Conservation (phyloP, 2,329 filamentous ascomycete genomes). For the Fusarium sp. region DNA sequence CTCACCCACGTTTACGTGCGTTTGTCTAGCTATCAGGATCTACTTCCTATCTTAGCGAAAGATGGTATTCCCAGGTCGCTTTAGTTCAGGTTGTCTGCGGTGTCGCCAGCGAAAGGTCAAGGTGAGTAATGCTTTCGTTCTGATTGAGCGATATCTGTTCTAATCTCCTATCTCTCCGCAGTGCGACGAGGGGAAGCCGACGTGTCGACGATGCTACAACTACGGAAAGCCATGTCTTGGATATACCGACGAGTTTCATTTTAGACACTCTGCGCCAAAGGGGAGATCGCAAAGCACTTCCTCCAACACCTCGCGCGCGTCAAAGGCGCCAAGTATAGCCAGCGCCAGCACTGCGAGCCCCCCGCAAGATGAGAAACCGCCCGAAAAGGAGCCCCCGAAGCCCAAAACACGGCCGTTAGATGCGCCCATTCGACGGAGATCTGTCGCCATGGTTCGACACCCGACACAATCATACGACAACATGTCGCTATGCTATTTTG, state of each 20-base stretch:
- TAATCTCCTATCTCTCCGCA: background rate
- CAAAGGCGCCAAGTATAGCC: background rate
- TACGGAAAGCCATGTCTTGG: constrained; percentile 47
- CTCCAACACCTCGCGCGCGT: background rate
- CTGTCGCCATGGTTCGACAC: constrained; percentile 15
- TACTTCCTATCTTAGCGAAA: background rate
- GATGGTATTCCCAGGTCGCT: constrained; percentile 45
- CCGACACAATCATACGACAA: constrained; percentile 35
- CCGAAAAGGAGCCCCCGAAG: background rate
- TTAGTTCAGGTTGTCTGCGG: constrained; percentile 43
- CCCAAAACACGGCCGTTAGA: background rate
- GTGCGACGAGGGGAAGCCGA: constrained; percentile 47
- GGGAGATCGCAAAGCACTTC: background rate
- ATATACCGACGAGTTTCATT: constrained; percentile 49
- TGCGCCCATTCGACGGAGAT: background rate
- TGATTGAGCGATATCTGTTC: background rate
- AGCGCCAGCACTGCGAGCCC: background rate
- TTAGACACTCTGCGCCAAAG: constrained; percentile 37
- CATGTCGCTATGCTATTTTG: constrained; percentile 46
- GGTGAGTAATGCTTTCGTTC: constrained; percentile 24
- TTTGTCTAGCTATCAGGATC: background rate
- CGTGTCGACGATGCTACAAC: constrained; percentile 44
- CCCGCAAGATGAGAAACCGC: background rate
- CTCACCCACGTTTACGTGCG: background rate
- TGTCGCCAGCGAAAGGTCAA: constrained; percentile 45